A percentile compares a stretch with the other conserved stretches of the same genome.
These are phyloP conservation scores for Colletotrichum abscissum DNA, from an alignment of 2,329 filamentous ascomycete species.

Conservation along the genomic window DNA sequence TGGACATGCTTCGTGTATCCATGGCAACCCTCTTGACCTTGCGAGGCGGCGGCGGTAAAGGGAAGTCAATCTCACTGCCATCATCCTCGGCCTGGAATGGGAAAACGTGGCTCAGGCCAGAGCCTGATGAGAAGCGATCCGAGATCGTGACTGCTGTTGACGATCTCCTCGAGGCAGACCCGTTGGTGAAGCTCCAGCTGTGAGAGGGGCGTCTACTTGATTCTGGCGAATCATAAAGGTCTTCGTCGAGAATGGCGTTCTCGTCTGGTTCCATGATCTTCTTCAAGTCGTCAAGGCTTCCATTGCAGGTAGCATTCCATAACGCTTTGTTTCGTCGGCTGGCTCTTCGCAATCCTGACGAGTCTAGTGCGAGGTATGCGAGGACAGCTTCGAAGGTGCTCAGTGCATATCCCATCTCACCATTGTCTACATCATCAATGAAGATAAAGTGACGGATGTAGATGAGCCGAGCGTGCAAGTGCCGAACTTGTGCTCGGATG, in stretches of 20 bases:
- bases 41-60: constrained; percentile 57
- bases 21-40: constrained; percentile 83
- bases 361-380: constrained; percentile 86
- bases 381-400: constrained; percentile 97
- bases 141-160: constrained; percentile 55
- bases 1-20: constrained; percentile 90
- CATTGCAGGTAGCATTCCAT: constrained; percentile 88
- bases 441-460: constrained; percentile 99
- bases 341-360: constrained; percentile 82
- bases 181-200: constrained; percentile 60
- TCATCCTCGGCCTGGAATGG: constrained; percentile 73
- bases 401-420: constrained; percentile 94
- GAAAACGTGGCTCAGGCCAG: constrained; percentile 84
- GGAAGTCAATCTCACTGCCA: constrained; percentile 43
- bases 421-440: constrained; percentile 95
- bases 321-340: constrained; percentile 87
- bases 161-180: constrained; percentile 53
- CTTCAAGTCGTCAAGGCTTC: constrained; percentile 79
- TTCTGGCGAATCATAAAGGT: constrained; percentile 53
- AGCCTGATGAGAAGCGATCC: constrained; percentile 66
- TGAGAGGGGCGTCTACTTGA: constrained; percentile 59
- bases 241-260: constrained; percentile 57
- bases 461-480: constrained; percentile 87
- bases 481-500: constrained; percentile 87
- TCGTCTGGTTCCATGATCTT: constrained; percentile 81